These are phyloP conservation scores for Artemisia princeps DNA, from an alignment of 140 eudicot species.

Conservation along the genomic window DNA sequence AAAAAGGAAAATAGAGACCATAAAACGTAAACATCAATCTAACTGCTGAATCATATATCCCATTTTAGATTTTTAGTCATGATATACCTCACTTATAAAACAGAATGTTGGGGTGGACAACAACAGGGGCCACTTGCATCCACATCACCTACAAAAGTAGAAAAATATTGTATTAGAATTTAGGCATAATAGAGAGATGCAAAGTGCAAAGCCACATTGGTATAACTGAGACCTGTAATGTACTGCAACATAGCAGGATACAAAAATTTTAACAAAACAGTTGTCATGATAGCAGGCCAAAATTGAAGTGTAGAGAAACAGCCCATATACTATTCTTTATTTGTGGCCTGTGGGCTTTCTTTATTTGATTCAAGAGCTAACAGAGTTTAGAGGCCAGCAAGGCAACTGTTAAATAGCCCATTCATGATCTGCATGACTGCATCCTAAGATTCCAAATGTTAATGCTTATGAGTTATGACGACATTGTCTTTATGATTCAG, in stretches of 20 bases:
- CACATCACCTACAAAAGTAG: constrained; percentile 9
- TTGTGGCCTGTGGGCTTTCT: constrained; percentile 12
- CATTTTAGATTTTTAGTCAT: background rate
- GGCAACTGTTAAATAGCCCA: background rate
- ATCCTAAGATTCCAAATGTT: background rate
- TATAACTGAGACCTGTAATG: background rate
- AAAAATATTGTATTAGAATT: background rate
- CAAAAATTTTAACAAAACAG: constrained; percentile 1
- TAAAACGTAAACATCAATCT: constrained; percentile 6
- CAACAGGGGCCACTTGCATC: constrained; percentile 15
- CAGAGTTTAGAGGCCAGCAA: background rate
- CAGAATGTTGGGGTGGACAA: background rate
- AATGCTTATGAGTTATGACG: background rate
- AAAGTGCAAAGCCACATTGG: too few relatives aligned
- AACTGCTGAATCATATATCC: background rate
- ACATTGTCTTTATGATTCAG: background rate
- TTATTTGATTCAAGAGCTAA: background rate
- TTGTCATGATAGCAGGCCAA: constrained; percentile 17
- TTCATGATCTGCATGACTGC: background rate
- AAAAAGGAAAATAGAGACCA: background rate
- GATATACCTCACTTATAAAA: background rate
- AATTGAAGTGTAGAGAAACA: background rate
- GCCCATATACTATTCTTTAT: constrained; percentile 8
- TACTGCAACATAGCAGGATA: background rate
- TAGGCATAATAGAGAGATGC: too few relatives aligned